phyloP scores from a whole-genome alignment of 2,329 filamentous ascomycete species.

The Fusarium albosuccineum region DNA sequence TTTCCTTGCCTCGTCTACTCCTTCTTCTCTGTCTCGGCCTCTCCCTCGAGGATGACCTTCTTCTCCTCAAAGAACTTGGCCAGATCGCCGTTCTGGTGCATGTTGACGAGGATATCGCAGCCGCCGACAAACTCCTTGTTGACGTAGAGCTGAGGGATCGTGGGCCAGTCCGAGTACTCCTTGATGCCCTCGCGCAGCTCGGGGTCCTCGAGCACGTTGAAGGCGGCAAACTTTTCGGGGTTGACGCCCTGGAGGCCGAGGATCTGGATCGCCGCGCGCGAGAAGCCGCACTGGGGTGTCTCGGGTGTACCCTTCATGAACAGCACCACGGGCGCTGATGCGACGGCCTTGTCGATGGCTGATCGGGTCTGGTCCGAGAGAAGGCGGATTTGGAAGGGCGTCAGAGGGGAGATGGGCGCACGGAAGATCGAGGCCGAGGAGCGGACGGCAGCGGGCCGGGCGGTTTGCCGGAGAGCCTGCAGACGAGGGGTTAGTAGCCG shows the following conservation, averaged over 20 bases:
- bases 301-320: conserved; percentile 99
- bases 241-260: conserved; percentile 95
- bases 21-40: conserved; percentile 57
- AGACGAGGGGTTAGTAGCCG: conserved; percentile 17
- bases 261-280: conserved; percentile 93
- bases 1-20: conserved; percentile 38
- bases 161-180: conserved; percentile 99
- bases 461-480: conserved; percentile 55
- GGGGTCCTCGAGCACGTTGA: conserved; percentile 94
- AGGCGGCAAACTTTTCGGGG: conserved; percentile 95
- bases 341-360: conserved; percentile 92
- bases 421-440: conserved; percentile 43
- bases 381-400: conserved; percentile 68
- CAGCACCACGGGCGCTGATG: conserved; percentile 89
- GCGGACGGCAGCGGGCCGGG: conserved; percentile 50
- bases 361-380: conserved; percentile 83
- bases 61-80: conserved; percentile 94
- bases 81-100: conserved; percentile 96
- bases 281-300: conserved; percentile 96
- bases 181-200: conserved; percentile 94
- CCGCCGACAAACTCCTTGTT: conserved; percentile 96
- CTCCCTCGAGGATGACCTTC: conserved; percentile 76
- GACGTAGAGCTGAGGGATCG: conserved; percentile 96
- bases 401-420: conserved; percentile 42
- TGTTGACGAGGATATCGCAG: conserved; percentile 96